phyloP scores from a whole-genome alignment of 1,284 basidiomycete species.

The Tranzscheliella williamsii region DNA sequence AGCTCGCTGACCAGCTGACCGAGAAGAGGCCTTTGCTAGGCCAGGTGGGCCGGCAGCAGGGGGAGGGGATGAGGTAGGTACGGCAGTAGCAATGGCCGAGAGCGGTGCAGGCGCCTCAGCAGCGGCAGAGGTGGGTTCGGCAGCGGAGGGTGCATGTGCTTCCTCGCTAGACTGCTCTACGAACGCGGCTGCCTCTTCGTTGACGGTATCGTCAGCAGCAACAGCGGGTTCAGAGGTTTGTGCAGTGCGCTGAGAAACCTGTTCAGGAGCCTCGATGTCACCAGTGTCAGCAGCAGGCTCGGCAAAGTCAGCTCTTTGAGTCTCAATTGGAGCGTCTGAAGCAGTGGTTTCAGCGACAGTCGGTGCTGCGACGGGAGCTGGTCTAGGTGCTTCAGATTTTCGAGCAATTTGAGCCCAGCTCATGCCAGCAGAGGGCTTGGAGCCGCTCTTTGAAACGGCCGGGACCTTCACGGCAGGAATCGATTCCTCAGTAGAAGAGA shows the following conservation, averaged over 20 bases:
- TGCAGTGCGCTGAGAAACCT: too few species aligned
- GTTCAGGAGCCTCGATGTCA: too few species aligned
- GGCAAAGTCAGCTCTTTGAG: too few species aligned
- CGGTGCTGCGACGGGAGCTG: conserved; percentile 5
- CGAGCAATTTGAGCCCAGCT: conserved; percentile 61
- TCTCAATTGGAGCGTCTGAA: not conserved
- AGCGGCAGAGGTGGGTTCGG: not conserved
- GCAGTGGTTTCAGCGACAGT: not conserved
- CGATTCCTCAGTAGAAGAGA: conserved; percentile 16
- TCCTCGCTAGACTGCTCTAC: not conserved
- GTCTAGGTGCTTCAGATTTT: conserved; percentile 49
- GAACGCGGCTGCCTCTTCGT: too few species aligned
- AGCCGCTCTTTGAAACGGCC: conserved; percentile 21
- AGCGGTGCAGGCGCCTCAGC: too few species aligned
- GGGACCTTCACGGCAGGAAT: conserved; percentile 42
- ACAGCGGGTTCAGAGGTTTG: too few species aligned
- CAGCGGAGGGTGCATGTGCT: not conserved
- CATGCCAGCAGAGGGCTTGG: conserved; percentile 34
- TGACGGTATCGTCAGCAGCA: too few species aligned
- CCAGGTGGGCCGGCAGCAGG: conserved; percentile 26
- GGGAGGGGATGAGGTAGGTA: too few species aligned
- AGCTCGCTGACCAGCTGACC: conserved; percentile 31
- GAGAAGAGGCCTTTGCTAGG: conserved; percentile 37
- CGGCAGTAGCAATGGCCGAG: too few species aligned
- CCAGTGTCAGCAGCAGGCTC: not conserved